phyloP scores from a whole-genome alignment of 345 rosid genomes.

The Acer campestre region DNA sequence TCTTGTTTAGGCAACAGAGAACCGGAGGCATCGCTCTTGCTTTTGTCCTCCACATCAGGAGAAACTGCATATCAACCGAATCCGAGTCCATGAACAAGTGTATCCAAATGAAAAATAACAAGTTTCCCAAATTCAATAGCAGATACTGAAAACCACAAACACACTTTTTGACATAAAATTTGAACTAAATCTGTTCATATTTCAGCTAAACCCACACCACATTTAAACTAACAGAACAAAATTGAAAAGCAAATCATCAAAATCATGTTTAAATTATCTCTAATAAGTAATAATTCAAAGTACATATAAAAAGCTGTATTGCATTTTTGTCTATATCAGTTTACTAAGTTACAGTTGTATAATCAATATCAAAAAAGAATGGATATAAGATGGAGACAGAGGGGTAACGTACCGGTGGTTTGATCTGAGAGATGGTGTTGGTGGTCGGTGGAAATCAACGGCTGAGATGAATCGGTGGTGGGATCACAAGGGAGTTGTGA shows the following conservation, averaged over 20 bases:
- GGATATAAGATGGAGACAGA: background rate
- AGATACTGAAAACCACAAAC: background rate
- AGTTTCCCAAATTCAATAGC: background rate
- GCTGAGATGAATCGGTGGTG: slow-evolving; percentile 29
- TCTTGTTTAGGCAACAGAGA: slow-evolving; percentile 26
- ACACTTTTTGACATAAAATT: background rate
- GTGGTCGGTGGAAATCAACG: slow-evolving; percentile 14
- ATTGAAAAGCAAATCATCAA: background rate
- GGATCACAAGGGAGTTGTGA: slow-evolving; percentile 24
- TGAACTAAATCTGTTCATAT: background rate
- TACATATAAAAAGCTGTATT: too few species aligned
- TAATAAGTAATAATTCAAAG: too few species aligned
- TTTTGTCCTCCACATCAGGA: slow-evolving; percentile 26
- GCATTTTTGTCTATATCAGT: too few species aligned
- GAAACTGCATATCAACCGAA: slow-evolving; percentile 39
- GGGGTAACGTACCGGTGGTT: slow-evolving; percentile 31
- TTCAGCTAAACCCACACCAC: background rate
- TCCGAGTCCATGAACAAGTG: slow-evolving; percentile 1
- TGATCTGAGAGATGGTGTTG: slow-evolving; percentile 27
- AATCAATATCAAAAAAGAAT: too few species aligned
- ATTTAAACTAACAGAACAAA: background rate
- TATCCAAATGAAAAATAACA: background rate
- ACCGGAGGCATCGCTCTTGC: slow-evolving; percentile 21
- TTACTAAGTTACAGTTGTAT: background rate
- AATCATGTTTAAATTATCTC: too few species aligned